Base-by-base conservation (phyloP, 2,329 filamentous ascomycete species). In the Penicillium sp. region DNA sequence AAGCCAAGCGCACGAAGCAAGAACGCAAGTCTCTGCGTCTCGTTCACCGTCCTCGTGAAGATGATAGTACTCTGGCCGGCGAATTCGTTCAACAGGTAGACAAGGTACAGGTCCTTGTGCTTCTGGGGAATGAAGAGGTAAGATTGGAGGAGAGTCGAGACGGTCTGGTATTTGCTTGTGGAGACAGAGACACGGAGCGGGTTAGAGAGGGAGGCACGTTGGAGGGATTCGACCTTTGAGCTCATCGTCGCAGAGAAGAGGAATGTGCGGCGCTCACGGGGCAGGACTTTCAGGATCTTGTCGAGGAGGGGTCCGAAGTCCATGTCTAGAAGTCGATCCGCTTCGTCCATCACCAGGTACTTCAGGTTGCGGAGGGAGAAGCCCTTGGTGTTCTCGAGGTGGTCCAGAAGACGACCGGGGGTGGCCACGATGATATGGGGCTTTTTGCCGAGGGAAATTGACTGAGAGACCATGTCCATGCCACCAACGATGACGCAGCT, bases 171-270 rank as follows among this genome's bases (percentile, higher is more conserved):
- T 65, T 88, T 90, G 68, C 80, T 88, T 49, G 79, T 80, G 53
- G 83, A 88, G 63, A 96, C 84, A 64, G 83, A 87, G 51, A 97
- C 85, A 28, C 87, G 80, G 6, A 94, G 76, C 0, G 91, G 91
- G 60, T 95, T 89, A 39, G 82, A 83, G 47, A 98, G 76, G 54
- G 87, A 90, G 19, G 93, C 93, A 45, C 93, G 82, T 67, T 97
- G 93, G 41, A 98, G 75, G 45, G 84, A 88, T 70, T 97, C 93
- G 51, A 98, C 86, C 68, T 96, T 95, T 53, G 84, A 89, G 61
- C 83, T 89, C 79, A 97, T 93, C 10, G 93, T 98, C 1, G 93
- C 91, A 4, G 86, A 93, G 76, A 95, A 97, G 37, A 98, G 83
- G 64, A 85, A 93, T 0, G 93, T 97, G 34, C 83, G 72, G 38